Percentiles rank a stretch among this genome's conserved stretches.
Conservation (phyloP, 1,284 basidiomycete genomes). For the Fomitopsis palustris region DNA sequence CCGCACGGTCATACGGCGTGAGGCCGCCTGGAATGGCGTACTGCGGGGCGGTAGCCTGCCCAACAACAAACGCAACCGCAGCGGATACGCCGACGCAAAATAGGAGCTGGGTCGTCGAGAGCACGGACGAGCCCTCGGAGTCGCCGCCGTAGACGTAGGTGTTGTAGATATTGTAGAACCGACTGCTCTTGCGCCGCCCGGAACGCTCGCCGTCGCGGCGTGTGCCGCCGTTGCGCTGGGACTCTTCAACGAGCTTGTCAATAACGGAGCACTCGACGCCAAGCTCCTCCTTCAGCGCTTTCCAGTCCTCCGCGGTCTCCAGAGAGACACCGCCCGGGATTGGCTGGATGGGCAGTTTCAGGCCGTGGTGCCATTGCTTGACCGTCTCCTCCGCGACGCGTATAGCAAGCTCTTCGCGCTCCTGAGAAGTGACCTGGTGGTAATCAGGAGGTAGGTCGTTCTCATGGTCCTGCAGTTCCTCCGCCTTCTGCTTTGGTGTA, state of each 20-base stretch:
- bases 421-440: constrained; percentile 45
- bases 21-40: constrained; percentile 62
- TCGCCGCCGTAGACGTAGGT: constrained; percentile 66
- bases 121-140: constrained; percentile 25
- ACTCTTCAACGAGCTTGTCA: constrained; percentile 63
- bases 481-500: constrained; percentile 51
- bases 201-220: constrained; percentile 30
- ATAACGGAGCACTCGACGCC: constrained; percentile 76
- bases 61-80: constrained; percentile 50
- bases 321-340: constrained; percentile 52
- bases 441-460: constrained; percentile 70
- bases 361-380: constrained; percentile 65
- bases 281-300: constrained; percentile 69
- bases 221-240: constrained; percentile 37
- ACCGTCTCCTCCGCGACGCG: constrained; percentile 56
- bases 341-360: constrained; percentile 47
- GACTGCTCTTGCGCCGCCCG: constrained; percentile 34
- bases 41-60: constrained; percentile 55
- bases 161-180: constrained; percentile 83
- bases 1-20: constrained; percentile 71
- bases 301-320: constrained; percentile 68
- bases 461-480: constrained; percentile 27
- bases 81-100: constrained; percentile 56
- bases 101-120: constrained; percentile 37
- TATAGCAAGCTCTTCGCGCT: constrained; percentile 47